phyloP scores from a whole-genome alignment of 306 rosid genomes.

The Calophaca sinica region DNA sequence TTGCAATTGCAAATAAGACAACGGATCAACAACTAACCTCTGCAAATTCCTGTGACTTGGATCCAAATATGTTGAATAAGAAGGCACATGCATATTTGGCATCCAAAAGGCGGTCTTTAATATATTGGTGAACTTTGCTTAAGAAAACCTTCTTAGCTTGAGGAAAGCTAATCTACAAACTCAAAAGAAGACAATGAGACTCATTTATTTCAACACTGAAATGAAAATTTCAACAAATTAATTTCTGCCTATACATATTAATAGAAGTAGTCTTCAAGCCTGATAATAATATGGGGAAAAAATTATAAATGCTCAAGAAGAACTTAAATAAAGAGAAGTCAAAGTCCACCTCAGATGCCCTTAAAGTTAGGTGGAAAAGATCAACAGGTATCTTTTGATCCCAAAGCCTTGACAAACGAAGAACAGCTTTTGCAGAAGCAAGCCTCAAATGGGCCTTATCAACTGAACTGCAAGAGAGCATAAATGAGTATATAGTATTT shows the following conservation, averaged over 20 bases:
- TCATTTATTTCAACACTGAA: conserved; percentile 43
- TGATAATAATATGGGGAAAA: conserved; percentile 33
- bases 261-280: conserved; percentile 31
- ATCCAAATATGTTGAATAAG: conserved; percentile 63
- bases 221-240: conserved; percentile 38
- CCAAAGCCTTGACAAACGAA: conserved; percentile 89
- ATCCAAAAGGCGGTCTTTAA: conserved; percentile 90
- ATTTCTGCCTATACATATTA: conserved; percentile 18
- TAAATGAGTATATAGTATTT: conserved; percentile 42
- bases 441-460: conserved; percentile 92
- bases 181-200: conserved; percentile 51
- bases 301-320: conserved; percentile 38
- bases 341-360: conserved; percentile 74
- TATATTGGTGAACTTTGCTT: conserved; percentile 83
- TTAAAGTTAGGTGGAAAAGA: conserved; percentile 81
- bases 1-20: conserved; percentile 27
- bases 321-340: conserved; percentile 36
- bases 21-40: conserved; percentile 66
- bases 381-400: conserved; percentile 87
- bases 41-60: conserved; percentile 68
- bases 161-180: conserved; percentile 74
- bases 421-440: conserved; percentile 95
- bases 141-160: conserved; percentile 81
- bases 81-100: conserved; percentile 93
- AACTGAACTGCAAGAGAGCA: conserved; percentile 74